These are phyloP conservation scores for Irpex lacteus DNA, from an alignment of 1,284 basidiomycete genomes.

Conservation along the genomic window DNA sequence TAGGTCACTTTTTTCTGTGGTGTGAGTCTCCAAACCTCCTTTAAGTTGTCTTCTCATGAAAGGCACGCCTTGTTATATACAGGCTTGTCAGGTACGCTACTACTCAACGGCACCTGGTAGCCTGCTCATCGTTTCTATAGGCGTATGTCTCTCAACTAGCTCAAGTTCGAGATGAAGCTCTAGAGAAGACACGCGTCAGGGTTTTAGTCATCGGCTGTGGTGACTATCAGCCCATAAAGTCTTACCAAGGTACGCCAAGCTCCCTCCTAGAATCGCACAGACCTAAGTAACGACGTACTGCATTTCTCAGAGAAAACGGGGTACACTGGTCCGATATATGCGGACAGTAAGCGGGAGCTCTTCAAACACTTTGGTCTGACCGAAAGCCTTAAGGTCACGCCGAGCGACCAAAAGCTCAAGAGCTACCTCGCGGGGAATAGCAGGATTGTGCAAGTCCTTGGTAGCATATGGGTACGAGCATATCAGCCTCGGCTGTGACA, in stretches of 20 bases:
- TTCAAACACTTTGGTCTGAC: conserved; percentile 53
- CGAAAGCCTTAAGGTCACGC: conserved; percentile 41
- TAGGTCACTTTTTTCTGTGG: conserved; percentile 70
- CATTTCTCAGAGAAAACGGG: conserved; percentile 40
- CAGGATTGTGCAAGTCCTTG: conserved; percentile 30
- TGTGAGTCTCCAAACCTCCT: conserved; percentile 32
- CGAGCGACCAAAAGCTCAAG: conserved; percentile 41
- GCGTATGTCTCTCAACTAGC: conserved; percentile 53
- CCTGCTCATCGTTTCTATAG: conserved; percentile 27
- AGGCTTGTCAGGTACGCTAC: conserved; percentile 41
- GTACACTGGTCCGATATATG: conserved; percentile 51
- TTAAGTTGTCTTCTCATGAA: too few species aligned
- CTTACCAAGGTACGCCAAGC: conserved; percentile 46
- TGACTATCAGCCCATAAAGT: conserved; percentile 49
- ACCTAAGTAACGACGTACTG: not conserved
- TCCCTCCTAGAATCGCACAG: not conserved
- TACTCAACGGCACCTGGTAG: not conserved
- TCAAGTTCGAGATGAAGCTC: conserved; percentile 38
- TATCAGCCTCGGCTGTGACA: not conserved
- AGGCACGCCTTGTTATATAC: conserved; percentile 1
- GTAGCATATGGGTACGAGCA: conserved; percentile 46
- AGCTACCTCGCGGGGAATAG: conserved; percentile 42
- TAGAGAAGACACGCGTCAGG: conserved; percentile 40
- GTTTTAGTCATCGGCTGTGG: conserved; percentile 65
- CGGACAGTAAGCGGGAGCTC: conserved; percentile 54